Conservation (phyloP, 768 basidiomycete species). For the Mycena kentingensis region DNA sequence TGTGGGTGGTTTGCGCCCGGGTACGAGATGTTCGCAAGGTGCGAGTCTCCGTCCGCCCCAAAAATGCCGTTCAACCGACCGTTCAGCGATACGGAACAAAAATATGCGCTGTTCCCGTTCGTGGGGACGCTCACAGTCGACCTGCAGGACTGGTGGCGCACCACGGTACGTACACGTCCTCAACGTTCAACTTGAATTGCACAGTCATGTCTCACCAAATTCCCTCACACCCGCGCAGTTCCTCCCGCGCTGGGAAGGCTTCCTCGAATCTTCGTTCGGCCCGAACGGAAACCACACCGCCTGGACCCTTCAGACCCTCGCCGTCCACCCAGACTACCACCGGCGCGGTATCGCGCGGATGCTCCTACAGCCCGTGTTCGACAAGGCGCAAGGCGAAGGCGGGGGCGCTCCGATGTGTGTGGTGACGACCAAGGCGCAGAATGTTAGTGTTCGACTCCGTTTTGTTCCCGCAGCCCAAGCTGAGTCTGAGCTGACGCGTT, state of each 20-base stretch:
- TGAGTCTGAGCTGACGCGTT: no score
- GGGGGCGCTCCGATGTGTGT: no score
- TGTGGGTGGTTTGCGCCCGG: conserved; percentile 18
- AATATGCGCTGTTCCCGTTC: conserved; percentile 3
- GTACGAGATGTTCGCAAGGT: conserved; percentile 6
- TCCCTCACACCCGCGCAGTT: neutral
- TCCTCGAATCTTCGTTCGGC: conserved; percentile 2
- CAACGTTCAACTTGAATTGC: neutral
- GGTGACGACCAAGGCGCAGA: no score
- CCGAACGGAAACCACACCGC: conserved; percentile 1
- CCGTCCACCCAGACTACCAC: conserved; percentile 13
- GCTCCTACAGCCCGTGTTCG: neutral
- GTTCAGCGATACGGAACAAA: neutral
- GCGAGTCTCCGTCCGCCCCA: neutral
- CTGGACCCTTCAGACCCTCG: conserved; percentile 15
- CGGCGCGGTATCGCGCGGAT: neutral
- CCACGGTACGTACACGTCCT: neutral
- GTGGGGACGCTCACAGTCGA: conserved; percentile 1
- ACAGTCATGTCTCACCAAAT: neutral
- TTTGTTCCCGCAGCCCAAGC: no score
- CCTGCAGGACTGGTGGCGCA: conserved; percentile 3
- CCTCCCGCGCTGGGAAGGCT: conserved; percentile 2
- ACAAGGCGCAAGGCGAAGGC: no score
- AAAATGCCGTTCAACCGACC: neutral
- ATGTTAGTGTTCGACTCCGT: no score